Conservation (phyloP, 257 asterid genomes). For the Craterostigma plantagineum region DNA sequence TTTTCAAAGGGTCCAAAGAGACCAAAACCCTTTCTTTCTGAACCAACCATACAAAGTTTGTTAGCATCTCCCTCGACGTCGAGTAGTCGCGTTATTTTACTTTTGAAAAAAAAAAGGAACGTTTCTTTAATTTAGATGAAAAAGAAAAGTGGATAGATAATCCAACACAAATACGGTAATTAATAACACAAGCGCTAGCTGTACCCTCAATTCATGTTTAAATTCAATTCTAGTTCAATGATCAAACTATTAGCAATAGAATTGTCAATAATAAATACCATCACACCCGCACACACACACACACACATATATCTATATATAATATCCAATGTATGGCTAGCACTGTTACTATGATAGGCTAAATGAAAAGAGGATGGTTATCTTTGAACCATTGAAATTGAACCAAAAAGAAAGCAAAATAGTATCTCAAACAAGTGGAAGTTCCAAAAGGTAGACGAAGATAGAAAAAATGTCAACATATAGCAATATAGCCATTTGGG, state of each 20-base stretch:
- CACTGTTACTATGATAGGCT: constrained; percentile 21
- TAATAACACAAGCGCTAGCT: too few species aligned
- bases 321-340: constrained; percentile 18
- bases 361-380: constrained; percentile 11
- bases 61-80: constrained; percentile 21
- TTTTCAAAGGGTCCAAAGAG: constrained; percentile 4
- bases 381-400: constrained; percentile 38
- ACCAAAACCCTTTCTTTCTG: too few species aligned
- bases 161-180: too few species aligned
- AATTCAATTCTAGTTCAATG: too few species aligned
- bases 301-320: too few species aligned
- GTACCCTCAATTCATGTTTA: too few species aligned
- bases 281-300: too few species aligned
- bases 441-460: constrained; percentile 9
- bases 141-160: too few species aligned
- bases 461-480: constrained; percentile 8
- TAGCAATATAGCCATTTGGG: too few species aligned
- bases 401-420: constrained; percentile 11
- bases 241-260: too few species aligned
- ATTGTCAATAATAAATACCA: too few species aligned
- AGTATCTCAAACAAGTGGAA: constrained; percentile 13
- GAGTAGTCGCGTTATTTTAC: constrained; percentile 49
- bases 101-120: neutral
- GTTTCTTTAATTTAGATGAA: too few species aligned
- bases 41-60: constrained; percentile 7